phyloP scores from a whole-genome alignment of 75 land plant genomes.

The Pseudotsuga menziesii region DNA sequence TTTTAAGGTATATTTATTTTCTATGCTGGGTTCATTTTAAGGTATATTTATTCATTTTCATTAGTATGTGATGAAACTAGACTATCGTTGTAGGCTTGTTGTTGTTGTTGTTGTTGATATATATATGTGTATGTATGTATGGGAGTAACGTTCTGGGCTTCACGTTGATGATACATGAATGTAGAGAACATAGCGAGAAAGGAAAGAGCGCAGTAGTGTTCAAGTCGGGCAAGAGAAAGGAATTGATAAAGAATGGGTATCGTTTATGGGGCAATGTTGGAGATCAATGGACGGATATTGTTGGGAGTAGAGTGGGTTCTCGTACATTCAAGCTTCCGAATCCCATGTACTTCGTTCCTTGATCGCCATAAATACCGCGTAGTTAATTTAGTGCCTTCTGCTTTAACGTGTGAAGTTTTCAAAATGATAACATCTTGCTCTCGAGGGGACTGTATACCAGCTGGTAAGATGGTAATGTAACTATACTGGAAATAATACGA shows the following conservation, averaged over 20 bases:
- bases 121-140: no score
- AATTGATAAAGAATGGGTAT: constrained; percentile 60
- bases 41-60: constrained; percentile 27
- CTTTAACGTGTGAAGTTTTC: no score
- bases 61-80: no score
- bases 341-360: constrained; percentile 91
- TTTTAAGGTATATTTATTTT: no score
- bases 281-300: constrained; percentile 94
- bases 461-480: no score
- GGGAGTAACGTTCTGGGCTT: no score
- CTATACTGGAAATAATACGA: no score
- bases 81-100: no score
- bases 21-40: constrained; percentile 45
- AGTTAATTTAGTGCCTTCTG: no score
- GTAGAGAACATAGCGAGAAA: constrained; percentile 33
- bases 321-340: constrained; percentile 88
- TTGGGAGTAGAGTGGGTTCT: constrained; percentile 52
- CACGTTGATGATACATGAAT: neutral
- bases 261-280: constrained; percentile 77
- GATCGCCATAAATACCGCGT: neutral
- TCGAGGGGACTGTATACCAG: no score
- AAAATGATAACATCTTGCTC: no score
- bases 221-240: constrained; percentile 55
- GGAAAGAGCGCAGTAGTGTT: constrained; percentile 49
- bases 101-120: no score